phyloP scores from a whole-genome alignment of 202 grass and related monocot genomes.

The Digitaria exilis region DNA sequence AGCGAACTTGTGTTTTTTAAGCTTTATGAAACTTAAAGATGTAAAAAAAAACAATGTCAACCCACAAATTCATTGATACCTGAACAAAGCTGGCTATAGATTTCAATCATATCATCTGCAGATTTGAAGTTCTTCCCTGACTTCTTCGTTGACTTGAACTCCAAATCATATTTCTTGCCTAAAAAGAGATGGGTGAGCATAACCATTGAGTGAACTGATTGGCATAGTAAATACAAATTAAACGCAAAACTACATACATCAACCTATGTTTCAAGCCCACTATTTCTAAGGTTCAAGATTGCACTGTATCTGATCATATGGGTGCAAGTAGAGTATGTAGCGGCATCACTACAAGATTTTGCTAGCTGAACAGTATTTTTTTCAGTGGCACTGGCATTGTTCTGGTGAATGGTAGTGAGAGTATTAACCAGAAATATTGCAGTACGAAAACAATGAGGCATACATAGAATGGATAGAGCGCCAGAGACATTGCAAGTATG shows the following conservation, averaged over 20 bases:
- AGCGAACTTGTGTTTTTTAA: background rate
- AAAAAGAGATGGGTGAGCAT: constrained; percentile 36
- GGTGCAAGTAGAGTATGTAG: constrained; percentile 16
- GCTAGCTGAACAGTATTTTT: constrained; percentile 24
- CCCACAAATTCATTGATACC: constrained; percentile 52
- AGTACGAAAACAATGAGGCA: background rate
- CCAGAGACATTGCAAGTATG: background rate
- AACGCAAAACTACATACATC: background rate
- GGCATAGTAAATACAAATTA: constrained; percentile 32
- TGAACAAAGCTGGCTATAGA: constrained; percentile 86
- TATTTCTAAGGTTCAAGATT: constrained; percentile 37
- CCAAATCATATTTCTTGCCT: constrained; percentile 97
- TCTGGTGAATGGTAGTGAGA: background rate
- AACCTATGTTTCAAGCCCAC: background rate
- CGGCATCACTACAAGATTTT: constrained; percentile 9
- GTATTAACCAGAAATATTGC: background rate
- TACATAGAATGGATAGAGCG: background rate
- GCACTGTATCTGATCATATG: background rate
- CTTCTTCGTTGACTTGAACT: constrained; percentile 77
- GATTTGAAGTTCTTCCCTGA: constrained; percentile 80
- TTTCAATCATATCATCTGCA: constrained; percentile 89
- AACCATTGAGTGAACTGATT: constrained; percentile 10
- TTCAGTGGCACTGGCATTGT: background rate
- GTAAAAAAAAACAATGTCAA: constrained; percentile 11
- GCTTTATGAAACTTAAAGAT: constrained; percentile 9